Evolutionary conservation across 2,329 filamentous ascomycete genomes (phyloP).

Genomic region (Juglanconis oblonga): DNA sequence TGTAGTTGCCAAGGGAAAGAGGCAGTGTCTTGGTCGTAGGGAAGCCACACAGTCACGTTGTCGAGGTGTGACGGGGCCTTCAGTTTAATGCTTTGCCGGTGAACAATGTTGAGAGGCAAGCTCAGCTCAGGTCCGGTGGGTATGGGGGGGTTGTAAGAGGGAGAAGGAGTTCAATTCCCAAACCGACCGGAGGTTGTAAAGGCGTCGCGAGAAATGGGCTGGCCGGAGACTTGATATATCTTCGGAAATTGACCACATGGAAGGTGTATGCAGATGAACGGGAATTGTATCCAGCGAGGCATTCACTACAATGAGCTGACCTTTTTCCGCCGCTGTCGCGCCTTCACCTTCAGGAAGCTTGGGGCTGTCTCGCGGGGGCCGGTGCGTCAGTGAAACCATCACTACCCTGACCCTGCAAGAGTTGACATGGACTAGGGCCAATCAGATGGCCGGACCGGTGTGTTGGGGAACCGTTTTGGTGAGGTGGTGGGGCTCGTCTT

Average conservation of each 20-base stretch:
- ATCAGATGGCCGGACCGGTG: slow-evolving; percentile 8
- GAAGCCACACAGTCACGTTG: too few relatives aligned
- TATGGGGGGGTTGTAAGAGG: background rate
- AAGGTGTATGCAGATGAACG: background rate
- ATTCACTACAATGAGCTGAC: background rate
- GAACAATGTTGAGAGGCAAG: background rate
- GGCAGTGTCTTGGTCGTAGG: too few relatives aligned
- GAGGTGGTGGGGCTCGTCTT: slow-evolving; percentile 14
- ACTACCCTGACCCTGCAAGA: slow-evolving; percentile 8
- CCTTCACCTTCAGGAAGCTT: too few relatives aligned
- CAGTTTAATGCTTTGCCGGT: background rate
- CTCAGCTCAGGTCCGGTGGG: background rate
- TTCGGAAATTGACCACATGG: background rate
- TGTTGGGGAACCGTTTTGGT: slow-evolving; percentile 19
- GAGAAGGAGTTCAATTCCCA: background rate
- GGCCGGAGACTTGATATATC: slow-evolving; percentile 1
- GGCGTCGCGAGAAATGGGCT: background rate
- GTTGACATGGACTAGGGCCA: slow-evolving; percentile 7
- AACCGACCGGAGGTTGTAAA: background rate
- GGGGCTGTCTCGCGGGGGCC: background rate
- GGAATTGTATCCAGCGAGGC: background rate
- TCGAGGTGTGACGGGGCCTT: slow-evolving; percentile 1
- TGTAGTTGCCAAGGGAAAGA: background rate
- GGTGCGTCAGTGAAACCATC: background rate
- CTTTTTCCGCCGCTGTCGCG: background rate